Percentiles rank a stretch among this genome's conserved stretches.
Conservation (phyloP, 73 alveolate species). For the Tetrahymena thermophila region DNA sequence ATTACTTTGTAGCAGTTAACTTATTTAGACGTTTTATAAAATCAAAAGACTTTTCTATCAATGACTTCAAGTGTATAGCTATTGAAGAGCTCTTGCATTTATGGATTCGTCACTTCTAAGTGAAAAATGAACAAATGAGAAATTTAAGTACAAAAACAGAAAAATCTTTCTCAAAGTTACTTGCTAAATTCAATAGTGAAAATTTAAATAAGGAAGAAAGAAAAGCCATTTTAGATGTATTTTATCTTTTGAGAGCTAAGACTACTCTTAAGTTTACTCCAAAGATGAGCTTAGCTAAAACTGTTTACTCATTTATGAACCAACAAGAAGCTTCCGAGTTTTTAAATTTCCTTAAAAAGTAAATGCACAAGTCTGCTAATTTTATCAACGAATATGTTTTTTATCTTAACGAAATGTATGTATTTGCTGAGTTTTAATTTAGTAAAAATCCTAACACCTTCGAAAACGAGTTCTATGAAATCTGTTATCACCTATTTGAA, state of each 20-base stretch:
- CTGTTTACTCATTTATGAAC: background rate
- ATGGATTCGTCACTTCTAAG: background rate
- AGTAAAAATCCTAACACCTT: background rate
- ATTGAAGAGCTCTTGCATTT: background rate
- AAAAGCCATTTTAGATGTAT: background rate
- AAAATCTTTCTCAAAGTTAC: background rate
- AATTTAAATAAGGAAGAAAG: background rate
- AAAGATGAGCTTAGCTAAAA: background rate
- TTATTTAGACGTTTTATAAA: background rate
- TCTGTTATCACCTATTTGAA: background rate
- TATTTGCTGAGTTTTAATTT: background rate
- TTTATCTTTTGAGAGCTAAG: background rate
- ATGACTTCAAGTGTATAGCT: background rate
- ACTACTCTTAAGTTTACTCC: background rate
- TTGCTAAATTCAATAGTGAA: background rate
- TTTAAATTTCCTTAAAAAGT: background rate
- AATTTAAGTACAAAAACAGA: background rate
- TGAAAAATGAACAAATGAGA: background rate
- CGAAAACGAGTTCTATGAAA: background rate
- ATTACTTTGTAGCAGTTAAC: background rate
- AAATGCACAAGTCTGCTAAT: background rate
- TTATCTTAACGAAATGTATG: background rate
- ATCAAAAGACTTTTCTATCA: background rate
- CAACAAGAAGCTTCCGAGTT: background rate
- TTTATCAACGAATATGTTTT: background rate